Evolutionary conservation across 163 green algal genomes (phyloP).

Genomic region (Prototheca wickerhamii): DNA sequence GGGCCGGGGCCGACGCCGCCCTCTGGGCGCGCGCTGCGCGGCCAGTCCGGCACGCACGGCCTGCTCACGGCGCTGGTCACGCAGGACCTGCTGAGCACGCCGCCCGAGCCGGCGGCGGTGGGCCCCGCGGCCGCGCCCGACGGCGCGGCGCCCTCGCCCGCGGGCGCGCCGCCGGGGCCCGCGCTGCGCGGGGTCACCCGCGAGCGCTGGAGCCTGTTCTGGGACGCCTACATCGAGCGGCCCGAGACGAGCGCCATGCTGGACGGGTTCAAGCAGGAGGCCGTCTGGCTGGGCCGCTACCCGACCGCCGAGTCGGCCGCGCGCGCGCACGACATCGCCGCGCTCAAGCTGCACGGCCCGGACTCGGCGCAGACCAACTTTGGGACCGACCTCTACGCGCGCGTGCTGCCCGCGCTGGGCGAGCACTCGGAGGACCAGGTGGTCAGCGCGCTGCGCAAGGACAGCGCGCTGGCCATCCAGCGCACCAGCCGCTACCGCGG

Average conservation of each 20-base stretch:
- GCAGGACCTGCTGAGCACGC: constrained; percentile 1
- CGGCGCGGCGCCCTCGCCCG: not conserved
- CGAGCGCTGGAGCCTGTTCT: constrained; percentile 4
- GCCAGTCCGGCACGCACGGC: constrained; percentile 1
- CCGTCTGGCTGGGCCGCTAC: constrained; percentile 17
- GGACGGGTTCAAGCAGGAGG: constrained; percentile 15
- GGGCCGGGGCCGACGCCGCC: not conserved
- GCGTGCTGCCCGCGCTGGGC: constrained; percentile 6
- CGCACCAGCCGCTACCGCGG: constrained; percentile 11
- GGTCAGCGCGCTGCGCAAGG: constrained; percentile 11
- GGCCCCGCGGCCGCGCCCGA: not conserved
- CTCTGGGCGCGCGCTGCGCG: not conserved
- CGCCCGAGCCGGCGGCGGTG: not conserved
- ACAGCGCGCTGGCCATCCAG: constrained; percentile 1
- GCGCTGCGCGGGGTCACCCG: not conserved
- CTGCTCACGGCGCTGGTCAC: constrained; percentile 5
- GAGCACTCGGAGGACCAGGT: constrained; percentile 6
- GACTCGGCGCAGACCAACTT: constrained; percentile 16
- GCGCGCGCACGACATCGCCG: constrained; percentile 14
- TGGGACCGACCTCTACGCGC: not conserved
- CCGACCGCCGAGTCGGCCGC: constrained; percentile 13
- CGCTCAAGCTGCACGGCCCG: constrained; percentile 14
- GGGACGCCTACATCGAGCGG: constrained; percentile 3
- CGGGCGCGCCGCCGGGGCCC: not conserved
- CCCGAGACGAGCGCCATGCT: constrained; percentile 3